Conservation (phyloP, 116 monocot species). For the Papilionanthe hybrid region DNA sequence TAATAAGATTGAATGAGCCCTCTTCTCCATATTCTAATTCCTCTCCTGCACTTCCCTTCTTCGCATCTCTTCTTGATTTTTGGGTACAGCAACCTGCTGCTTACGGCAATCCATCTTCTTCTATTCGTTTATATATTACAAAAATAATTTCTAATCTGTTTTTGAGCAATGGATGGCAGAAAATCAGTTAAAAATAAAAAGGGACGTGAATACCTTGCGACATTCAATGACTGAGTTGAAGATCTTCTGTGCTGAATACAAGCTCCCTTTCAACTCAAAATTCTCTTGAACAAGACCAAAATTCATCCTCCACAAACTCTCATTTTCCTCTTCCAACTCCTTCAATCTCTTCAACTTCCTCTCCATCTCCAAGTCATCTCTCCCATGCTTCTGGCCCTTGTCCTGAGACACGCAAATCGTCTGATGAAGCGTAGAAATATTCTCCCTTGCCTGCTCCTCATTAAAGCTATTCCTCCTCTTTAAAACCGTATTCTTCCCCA, state of each 20-base stretch:
- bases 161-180: no score
- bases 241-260: not conserved
- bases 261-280: conserved; percentile 20
- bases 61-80: no score
- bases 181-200: not conserved
- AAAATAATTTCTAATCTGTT: no score
- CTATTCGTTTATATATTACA: not conserved
- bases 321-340: conserved; percentile 38
- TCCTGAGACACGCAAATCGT: conserved; percentile 20
- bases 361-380: conserved; percentile 17
- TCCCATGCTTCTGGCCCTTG: not conserved
- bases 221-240: not conserved
- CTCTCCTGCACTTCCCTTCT: no score
- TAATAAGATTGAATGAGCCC: no score
- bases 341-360: conserved; percentile 33
- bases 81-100: no score
- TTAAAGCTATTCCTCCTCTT: conserved; percentile 27
- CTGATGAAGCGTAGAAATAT: conserved; percentile 11
- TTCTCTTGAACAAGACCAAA: conserved; percentile 32
- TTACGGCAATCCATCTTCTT: no score
- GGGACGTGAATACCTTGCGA: not conserved
- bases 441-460: conserved; percentile 35
- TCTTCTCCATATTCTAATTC: no score
- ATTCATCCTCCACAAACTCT: conserved; percentile 22
- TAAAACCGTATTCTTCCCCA: conserved; percentile 12